Evolutionary conservation across 1,139 yeast genomes (phyloP), one percentile per base, ranked within the genome.

Genomic region (Debaryomyces nepalensis): DNA sequence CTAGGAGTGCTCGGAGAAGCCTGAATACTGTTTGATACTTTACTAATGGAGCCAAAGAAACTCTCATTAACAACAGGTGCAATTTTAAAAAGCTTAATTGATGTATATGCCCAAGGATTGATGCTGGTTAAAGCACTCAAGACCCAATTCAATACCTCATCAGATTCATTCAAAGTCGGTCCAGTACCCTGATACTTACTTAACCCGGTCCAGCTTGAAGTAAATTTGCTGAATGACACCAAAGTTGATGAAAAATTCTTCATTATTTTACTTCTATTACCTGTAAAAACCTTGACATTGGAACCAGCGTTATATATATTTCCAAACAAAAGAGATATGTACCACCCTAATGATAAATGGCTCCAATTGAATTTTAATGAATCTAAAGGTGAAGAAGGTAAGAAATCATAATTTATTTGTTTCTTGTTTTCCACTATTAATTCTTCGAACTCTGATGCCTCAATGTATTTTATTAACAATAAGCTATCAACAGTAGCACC

Each of bases 341-440:
- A 84, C 96, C 96, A 89, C 0, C 91, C 90, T 27, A 87, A 67
- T 0, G 93, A 80, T 6, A 75, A 54, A 33, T 68, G 68, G 34
- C 79, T 76, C 93, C 96, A 86, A 9, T 64, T 60, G 49, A 87
- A 82, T 41, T 60, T 66, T 47, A 84, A 66, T 3, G 75, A 75
- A 41, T 78, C 79, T 41, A 81, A 70, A 2, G 68, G 67, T 0
- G 70, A 58, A 2, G 54, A 53, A 0, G 76, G 75, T 20, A 66
- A 51, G 39, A 66, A 63, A 42, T 72, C 75, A 43, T 54, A 58
- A 42, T 55, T 63, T 20, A 73, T 61, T 30, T 56, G 61, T 9
- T 51, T 40, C 33, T 50, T 56, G 40, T 62, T 52, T 10, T 48
- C 50, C 8, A 44, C 40, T 4, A 64, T 29, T 9, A 67, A 48